Conservation (phyloP, 2,329 filamentous ascomycete species). For the Teratosphaeria gauchensis region DNA sequence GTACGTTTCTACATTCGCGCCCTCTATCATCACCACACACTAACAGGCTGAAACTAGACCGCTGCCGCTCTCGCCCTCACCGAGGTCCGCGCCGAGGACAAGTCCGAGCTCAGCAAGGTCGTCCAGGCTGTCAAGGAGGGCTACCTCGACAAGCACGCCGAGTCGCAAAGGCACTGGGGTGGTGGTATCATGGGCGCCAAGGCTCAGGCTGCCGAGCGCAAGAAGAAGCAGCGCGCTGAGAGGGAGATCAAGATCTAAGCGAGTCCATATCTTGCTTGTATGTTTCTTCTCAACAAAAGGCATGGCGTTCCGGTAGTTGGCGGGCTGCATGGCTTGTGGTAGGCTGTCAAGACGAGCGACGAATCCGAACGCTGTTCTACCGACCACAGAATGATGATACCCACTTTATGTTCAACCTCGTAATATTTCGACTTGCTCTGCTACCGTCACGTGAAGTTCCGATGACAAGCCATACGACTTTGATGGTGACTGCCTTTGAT, state of each 20-base stretch:
- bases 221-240: conserved; percentile 93
- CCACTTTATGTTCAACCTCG: neutral
- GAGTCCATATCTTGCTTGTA: neutral
- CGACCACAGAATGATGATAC: neutral
- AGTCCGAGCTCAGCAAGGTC: conserved; percentile 95
- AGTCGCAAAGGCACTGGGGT: conserved; percentile 87
- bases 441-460: neutral
- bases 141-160: conserved; percentile 92
- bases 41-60: conserved; percentile 49
- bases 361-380: neutral
- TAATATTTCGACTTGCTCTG: neutral
- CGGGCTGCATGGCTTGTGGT: neutral
- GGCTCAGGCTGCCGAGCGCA: conserved; percentile 66
- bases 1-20: conserved; percentile 35
- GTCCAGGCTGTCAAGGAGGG: conserved; percentile 95
- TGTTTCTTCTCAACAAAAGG: neutral
- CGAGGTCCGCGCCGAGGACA: conserved; percentile 96
- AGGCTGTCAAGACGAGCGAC: neutral
- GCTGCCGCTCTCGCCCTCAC: conserved; percentile 91
- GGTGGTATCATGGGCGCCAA: conserved; percentile 99
- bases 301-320: neutral
- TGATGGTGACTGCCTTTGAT: too few species aligned
- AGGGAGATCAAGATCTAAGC: conserved; percentile 91
- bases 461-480: too few species aligned
- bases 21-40: neutral